Evolutionary conservation across 768 basidiomycete species (phyloP), one percentile per base, ranked within the genome.

Genomic region (Boletus rex-veris): DNA sequence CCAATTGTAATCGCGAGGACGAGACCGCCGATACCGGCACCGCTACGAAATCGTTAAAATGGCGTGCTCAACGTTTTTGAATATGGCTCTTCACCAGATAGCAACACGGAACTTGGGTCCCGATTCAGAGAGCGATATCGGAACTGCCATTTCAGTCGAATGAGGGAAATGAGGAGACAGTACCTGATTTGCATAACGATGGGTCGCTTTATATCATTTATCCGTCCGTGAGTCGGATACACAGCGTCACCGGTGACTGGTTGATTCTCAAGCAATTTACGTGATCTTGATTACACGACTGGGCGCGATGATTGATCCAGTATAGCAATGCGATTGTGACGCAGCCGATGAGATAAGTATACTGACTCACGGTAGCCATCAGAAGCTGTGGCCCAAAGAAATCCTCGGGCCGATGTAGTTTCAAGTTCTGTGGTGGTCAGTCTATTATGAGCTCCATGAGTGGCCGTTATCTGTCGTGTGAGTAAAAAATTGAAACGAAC

Each of bases 1-100:
- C 66, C 71, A 18, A 76, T 67, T 8, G 72, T 66, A 18, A 67
- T 67, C 1, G 78, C 75, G 14, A 81, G 72, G 0, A 72, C 64
- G 15, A 80, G 67, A 5, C 78, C 78, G 14, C 73, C 75, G 37
- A 79, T 71, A 8, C 76, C 77, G n/a, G 70, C 76, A 35, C 70
- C 75, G 52, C 69, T 76, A 12, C 8, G 7, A 19, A 3, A 7
- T 3, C 10, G 3, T 9, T 35, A 5, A 24, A 1, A 9, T 5
- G 15, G 1, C 9, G 38, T 38, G 1, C 12, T 33, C 31, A 12
- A 33, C 31, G 31, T 10, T 3, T 12, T 2, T 24, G 16, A 16
- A 28, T 14, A 26, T 8, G 9, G 7, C 5, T 21, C 8, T 62
- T 33, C 46, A 64, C 63, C 63, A 65, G 37, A 64, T 64, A 26